Conservation (phyloP, 257 asterid species). For the Solanum virginianum region DNA sequence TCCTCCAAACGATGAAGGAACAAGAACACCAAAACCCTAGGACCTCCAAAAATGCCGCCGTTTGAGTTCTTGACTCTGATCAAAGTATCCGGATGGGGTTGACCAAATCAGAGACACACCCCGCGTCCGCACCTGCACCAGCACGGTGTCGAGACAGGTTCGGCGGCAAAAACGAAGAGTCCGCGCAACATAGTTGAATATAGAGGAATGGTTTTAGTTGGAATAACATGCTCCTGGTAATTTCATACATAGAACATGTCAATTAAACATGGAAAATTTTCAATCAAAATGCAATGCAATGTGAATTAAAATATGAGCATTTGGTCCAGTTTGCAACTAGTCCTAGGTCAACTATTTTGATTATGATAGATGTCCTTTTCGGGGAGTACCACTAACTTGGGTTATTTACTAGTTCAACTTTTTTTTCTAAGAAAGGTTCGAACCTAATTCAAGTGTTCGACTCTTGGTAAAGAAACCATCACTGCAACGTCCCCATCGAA, state of each 20-base stretch:
- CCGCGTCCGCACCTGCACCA: no score
- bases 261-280: not conserved
- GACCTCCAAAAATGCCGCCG: no score
- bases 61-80: no score
- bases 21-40: no score
- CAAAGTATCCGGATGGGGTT: no score
- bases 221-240: not conserved
- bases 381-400: not conserved
- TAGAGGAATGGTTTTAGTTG: not conserved
- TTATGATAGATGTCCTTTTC: not conserved
- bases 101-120: no score
- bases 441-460: slow-evolving; percentile 76
- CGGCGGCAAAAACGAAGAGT: no score
- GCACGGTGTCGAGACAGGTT: no score
- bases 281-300: not conserved
- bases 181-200: no score
- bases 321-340: not conserved
- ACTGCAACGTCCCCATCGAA: slow-evolving; percentile 49
- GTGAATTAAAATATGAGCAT: not conserved
- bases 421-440: slow-evolving; percentile 37
- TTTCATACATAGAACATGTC: not conserved
- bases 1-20: no score
- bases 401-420: slow-evolving; percentile 15
- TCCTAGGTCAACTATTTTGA: not conserved
- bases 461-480: slow-evolving; percentile 57